These are phyloP conservation scores for Fusarium concolor DNA, from an alignment of 2,329 filamentous ascomycete species.

Conservation along the genomic window DNA sequence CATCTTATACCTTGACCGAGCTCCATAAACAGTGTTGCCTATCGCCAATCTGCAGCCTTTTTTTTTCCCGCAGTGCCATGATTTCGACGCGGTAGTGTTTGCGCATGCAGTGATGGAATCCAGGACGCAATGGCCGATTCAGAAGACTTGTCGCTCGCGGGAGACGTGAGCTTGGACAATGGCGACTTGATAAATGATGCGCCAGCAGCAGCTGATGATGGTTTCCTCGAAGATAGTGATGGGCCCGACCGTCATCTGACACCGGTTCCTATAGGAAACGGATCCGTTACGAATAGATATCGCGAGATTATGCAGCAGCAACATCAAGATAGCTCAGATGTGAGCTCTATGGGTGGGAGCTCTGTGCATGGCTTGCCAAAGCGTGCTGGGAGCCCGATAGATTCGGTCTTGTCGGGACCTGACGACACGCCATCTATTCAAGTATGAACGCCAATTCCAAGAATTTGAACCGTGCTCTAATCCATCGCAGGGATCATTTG, in stretches of 20 bases:
- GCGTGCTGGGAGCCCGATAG: constrained; percentile 73
- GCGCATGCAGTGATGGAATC: constrained; percentile 54
- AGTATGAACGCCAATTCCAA: constrained; percentile 59
- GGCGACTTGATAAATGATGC: constrained; percentile 53
- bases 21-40: constrained; percentile 40
- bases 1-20: constrained; percentile 30
- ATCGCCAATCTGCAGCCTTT: constrained; percentile 37
- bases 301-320: constrained; percentile 59
- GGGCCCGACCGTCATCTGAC: constrained; percentile 33
- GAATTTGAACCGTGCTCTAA: constrained; percentile 41
- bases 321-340: constrained; percentile 61
- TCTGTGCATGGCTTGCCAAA: constrained; percentile 62
- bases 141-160: constrained; percentile 58
- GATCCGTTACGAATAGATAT: constrained; percentile 55
- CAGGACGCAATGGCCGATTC: constrained; percentile 61
- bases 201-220: constrained; percentile 32
- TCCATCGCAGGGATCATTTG: constrained; percentile 65
- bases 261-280: constrained; percentile 39
- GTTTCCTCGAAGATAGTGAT: constrained; percentile 30
- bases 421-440: constrained; percentile 88
- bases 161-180: constrained; percentile 56
- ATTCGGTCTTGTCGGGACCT: constrained; percentile 77
- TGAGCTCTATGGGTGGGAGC: constrained; percentile 62
- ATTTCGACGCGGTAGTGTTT: constrained; percentile 44
- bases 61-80: constrained; percentile 44